Conservation (phyloP, 306 rosid species). For the Medicago lupulina region DNA sequence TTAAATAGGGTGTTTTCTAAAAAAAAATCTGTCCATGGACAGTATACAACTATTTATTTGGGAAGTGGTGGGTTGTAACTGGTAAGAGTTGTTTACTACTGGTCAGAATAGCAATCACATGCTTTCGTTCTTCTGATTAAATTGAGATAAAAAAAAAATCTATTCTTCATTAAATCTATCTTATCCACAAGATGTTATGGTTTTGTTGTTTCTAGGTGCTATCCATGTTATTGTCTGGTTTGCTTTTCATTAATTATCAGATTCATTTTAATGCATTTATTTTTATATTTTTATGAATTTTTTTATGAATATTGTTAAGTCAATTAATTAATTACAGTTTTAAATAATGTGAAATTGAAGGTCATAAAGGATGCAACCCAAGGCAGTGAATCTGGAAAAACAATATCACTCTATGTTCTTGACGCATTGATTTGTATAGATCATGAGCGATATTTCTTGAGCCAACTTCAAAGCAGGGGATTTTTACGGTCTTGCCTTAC, state of each 20-base stretch:
- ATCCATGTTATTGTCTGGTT: slow-evolving; percentile 9
- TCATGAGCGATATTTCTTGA: slow-evolving; percentile 83
- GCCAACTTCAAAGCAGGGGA: slow-evolving; percentile 93
- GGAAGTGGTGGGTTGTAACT: not conserved
- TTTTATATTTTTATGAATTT: slow-evolving; percentile 24
- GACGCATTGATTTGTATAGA: slow-evolving; percentile 90
- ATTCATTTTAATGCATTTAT: not conserved
- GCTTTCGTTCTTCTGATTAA: slow-evolving; percentile 21
- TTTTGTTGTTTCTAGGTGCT: slow-evolving; percentile 22
- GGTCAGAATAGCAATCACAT: slow-evolving; percentile 21
- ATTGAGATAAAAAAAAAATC: slow-evolving; percentile 8
- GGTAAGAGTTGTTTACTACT: slow-evolving; percentile 25
- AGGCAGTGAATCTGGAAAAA: slow-evolving; percentile 97
- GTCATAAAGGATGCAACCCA: slow-evolving; percentile 89
- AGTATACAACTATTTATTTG: not conserved
- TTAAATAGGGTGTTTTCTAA: slow-evolving; percentile 11
- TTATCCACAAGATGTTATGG: not conserved
- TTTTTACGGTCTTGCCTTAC: slow-evolving; percentile 82
- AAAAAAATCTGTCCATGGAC: not conserved
- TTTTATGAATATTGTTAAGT: slow-evolving; percentile 19
- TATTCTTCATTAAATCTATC: not conserved
- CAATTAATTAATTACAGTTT: slow-evolving; percentile 38
- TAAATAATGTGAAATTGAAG: slow-evolving; percentile 51
- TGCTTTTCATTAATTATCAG: slow-evolving; percentile 11
- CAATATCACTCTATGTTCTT: slow-evolving; percentile 78